Evolutionary conservation across 495 filamentous ascomycete species (phyloP), one percentile per base, ranked within the genome.

Genomic region (Trichoderma gamsii): DNA sequence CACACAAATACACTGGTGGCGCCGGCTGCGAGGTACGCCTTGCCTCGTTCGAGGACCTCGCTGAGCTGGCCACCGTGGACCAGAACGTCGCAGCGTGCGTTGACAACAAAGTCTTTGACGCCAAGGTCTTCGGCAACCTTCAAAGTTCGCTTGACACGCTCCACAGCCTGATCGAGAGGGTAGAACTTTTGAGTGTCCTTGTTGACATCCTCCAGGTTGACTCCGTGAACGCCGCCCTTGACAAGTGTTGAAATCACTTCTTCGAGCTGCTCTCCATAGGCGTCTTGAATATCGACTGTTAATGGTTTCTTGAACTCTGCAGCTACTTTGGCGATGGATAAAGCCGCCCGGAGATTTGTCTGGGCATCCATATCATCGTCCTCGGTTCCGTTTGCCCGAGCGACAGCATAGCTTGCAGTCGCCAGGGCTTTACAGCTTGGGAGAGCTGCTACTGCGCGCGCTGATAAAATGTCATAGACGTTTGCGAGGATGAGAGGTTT

Each of bases 401-500:
- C 81, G 41, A 85, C 74, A 35, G 81, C 81, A 69, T 73, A 81
- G 67, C 77, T 81, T 9, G 78, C 79, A 38, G 82, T 84, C 38
- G 81, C 83, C n/a, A 85, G 69, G 67, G 82, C 83, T 35, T 73
- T 70, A 0, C 77, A 74, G 8, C 71, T 61, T 5, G 78, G 76
- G 25, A 80, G 75, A 1, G 73, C 70, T n/a, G 79, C 75, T 68
- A 80, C 71, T 5, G 76, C 56, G 5, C 71, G 69, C 8, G 82
- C 79, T 63, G 81, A 76, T n/a, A 77, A 70, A 43, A 71, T 75
- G 68, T 84, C 80, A 71, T 78, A 81, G 69, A 82, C 71, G 68
- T 85, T 85, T 49, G 79, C 76, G 23, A 84, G 74, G 27, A 84
- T 69, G 13, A 86, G 67, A 18, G 83, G 82, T n/a, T 76, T 65